Evolutionary conservation across 169 alveolate genomes (phyloP).

Genomic region (Eimeria tenella): DNA sequence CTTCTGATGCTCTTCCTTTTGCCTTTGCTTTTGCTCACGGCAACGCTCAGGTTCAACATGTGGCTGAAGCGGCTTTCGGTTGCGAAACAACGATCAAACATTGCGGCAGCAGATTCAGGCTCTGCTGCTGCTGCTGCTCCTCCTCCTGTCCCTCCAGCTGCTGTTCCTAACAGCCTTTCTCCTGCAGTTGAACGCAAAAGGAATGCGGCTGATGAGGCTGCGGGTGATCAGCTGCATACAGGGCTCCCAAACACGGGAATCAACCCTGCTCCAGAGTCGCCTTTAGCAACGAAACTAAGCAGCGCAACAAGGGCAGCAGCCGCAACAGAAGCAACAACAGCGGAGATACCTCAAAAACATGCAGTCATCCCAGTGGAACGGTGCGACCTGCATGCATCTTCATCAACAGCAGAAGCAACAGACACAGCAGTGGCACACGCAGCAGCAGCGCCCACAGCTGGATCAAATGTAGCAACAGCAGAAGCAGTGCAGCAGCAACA

Average conservation of each 20-base stretch:
- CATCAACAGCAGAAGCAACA: not conserved
- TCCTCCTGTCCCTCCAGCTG: not conserved
- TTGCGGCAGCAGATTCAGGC: slow-evolving; percentile 9
- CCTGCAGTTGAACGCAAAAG: not conserved
- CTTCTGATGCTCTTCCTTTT: not conserved
- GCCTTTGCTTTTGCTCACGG: not conserved
- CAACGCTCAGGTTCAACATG: slow-evolving; percentile 14
- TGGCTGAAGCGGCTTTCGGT: slow-evolving; percentile 51
- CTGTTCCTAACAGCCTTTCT: not conserved
- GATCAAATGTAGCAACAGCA: not conserved
- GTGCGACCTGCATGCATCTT: not conserved
- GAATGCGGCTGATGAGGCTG: not conserved
- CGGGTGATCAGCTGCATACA: not conserved
- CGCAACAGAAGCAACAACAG: not conserved
- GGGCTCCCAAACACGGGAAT: not conserved
- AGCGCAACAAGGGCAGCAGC: not conserved
- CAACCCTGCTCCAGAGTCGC: not conserved
- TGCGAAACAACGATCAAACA: not conserved
- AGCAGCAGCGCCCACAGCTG: not conserved
- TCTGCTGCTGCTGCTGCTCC: not conserved
- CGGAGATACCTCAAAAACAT: not conserved
- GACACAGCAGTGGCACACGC: not conserved
- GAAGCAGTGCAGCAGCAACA: not conserved
- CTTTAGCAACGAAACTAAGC: not conserved
- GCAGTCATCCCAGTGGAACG: not conserved